Evolutionary conservation across 2,329 filamentous ascomycete species (phyloP), one percentile per base, ranked within the genome.

Genomic region (Claviceps digitariae): DNA sequence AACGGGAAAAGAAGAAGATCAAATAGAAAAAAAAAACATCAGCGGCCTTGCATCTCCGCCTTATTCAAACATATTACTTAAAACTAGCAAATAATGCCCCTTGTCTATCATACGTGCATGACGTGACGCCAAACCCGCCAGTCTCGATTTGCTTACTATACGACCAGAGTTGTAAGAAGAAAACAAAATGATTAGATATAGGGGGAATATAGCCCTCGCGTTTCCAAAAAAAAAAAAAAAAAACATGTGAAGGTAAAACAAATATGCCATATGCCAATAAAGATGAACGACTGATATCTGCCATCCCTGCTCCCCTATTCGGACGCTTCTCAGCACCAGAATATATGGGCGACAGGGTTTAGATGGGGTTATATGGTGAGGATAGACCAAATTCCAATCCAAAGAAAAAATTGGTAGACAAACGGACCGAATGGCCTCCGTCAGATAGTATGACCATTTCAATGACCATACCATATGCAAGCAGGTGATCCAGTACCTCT

Each of bases 21-120:
- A 34, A 12, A 34, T 10, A 12, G 31, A 34, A 12, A 34, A 34
- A 8, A 5, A 38, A 17, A n/a, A 38, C 17, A 38, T 2, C 15
- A 17, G 7, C 36, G 17, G 15, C 36, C n/a, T 38, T 9, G 36
- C 36, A 38, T n/a, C 36, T 38, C n/a, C 36, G 15, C 15, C 36
- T 38, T 38, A 17, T 2, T n/a, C 36, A 38, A 38, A 38, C 36
- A 17, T 17, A 38, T 38, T 38, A n/a, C 15, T 38, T 38, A 5
- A 9, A 9, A 38, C n/a, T 38, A n/a, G 20, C 20, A 45, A 31
- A 50, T 49, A 50, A 46, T 52, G 41, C 40, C 53, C 45, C 40
- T 49, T n/a, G 31, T 52, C 53, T 54, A 54, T 54, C 53, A 34
- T 10, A 34, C 31, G 31, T 52, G 41, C 46, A 45, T 21, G 41